Base-by-base conservation (phyloP, 148 eudicot genomes). In the Vaccinium corymbosum region DNA sequence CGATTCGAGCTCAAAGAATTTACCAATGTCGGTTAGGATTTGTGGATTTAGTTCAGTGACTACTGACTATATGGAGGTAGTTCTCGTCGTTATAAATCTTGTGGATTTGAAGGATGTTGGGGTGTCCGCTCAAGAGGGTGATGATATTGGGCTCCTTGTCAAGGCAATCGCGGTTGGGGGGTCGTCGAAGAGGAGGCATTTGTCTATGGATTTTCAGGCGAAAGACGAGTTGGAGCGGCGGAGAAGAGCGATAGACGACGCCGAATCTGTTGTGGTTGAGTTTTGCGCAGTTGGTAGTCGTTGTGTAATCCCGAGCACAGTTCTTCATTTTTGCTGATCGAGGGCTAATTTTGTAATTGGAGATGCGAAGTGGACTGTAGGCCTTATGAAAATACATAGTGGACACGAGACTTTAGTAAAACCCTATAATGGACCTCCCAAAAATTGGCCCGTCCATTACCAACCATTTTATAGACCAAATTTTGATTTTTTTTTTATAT, bases 261-360 rank as follows among this genome's bases (percentile, higher is more conserved):
- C 95, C 95, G 89, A 96, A 94, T 16, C 92, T 88, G 17, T 97
- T 95, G 20, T 95, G 94, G 50, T 98, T 97, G 79, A 96, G 89
- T 87, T 96, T 97, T 80, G 92, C 93, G 86, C 90, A 96, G 27
- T 19, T 93, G 89, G 93, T 93, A 96, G 32, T 92, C 93, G 57
- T 20, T 19, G 14, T 91, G 89, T 53, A 96, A 85, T 80, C 71
- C 80, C 1, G 90, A 88, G 76, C 89, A 90, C 98, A 94, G 35
- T 32, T 32, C 35, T 32, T 32, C 35, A 32, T 32, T 32, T 32
- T 32, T 32, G 35, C 3, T 32, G 35, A 1, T 32, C 3, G 35
- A 32, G 35, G 35, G 35, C 35, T 32, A 32, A 32, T 32, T 32
- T 32, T 32, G 35, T 32, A 1, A 32, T 32, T 1, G 35, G 35